Conservation (phyloP, 371 early-diverging fungal genomes). For the Blakeslea trispora region DNA sequence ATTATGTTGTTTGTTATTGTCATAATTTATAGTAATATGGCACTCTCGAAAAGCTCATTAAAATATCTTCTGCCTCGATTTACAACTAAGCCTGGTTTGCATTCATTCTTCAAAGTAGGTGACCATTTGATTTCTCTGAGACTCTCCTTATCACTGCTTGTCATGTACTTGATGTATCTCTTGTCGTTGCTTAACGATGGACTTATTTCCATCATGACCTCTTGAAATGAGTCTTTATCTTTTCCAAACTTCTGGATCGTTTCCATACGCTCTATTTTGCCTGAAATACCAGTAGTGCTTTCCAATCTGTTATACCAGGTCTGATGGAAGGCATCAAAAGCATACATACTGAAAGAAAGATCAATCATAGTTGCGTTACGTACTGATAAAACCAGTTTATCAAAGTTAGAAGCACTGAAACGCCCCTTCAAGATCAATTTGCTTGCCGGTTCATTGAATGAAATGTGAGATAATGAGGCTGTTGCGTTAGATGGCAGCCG, state of each 20-base stretch:
- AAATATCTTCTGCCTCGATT: slow-evolving; percentile 7
- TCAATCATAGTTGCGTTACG: not conserved
- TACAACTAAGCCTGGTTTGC: not conserved
- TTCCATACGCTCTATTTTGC: not conserved
- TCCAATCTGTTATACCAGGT: slow-evolving; percentile 1
- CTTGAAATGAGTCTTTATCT: not conserved
- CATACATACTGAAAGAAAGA: slow-evolving; percentile 3
- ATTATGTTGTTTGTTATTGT: not conserved
- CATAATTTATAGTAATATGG: slow-evolving; percentile 16
- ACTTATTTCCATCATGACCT: slow-evolving; percentile 5
- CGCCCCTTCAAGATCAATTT: slow-evolving; percentile 1
- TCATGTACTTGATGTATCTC: not conserved
- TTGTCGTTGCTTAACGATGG: not conserved
- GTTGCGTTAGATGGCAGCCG: not conserved
- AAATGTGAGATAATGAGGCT: slow-evolving; percentile 4
- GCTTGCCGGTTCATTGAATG: not conserved
- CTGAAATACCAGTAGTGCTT: not conserved
- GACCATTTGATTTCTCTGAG: slow-evolving; percentile 4
- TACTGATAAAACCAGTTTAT: not conserved
- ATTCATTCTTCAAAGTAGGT: not conserved
- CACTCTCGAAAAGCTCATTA: slow-evolving; percentile 19
- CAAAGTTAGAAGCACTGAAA: slow-evolving; percentile 5
- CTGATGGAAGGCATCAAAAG: not conserved
- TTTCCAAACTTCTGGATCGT: not conserved
- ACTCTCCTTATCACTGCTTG: too few relatives aligned